Evolutionary conservation across 2,329 filamentous ascomycete species (phyloP).

Genomic region (Trichoderma oligosporum): DNA sequence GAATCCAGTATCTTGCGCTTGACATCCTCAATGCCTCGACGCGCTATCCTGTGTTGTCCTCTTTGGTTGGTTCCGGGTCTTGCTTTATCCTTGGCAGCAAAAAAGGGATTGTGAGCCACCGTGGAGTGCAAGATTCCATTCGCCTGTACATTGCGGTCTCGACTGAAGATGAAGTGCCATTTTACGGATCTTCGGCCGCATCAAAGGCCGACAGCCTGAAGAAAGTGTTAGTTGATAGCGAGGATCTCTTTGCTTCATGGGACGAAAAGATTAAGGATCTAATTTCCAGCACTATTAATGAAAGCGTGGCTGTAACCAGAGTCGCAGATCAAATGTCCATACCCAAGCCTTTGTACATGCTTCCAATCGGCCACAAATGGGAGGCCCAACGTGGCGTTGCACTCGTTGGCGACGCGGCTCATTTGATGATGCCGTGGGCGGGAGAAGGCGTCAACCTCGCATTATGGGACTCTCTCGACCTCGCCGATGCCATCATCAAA

Average conservation of each 20-base stretch:
- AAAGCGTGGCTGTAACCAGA: conserved; percentile 22
- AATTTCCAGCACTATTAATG: conserved; percentile 28
- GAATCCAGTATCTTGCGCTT: conserved; percentile 37
- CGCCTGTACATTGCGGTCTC: conserved; percentile 31
- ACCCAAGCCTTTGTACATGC: conserved; percentile 32
- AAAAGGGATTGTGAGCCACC: conserved; percentile 36
- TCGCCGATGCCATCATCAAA: conserved; percentile 34
- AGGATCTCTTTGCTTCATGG: conserved; percentile 28
- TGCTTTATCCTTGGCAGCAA: conserved; percentile 35
- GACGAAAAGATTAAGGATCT: conserved; percentile 28
- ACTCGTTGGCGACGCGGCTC: conserved; percentile 53
- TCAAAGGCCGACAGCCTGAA: conserved; percentile 23
- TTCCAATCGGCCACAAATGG: conserved; percentile 45
- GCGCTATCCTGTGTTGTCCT: conserved; percentile 36
- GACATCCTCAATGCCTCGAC: conserved; percentile 33
- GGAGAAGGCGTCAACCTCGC: conserved; percentile 54
- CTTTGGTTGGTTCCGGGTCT: conserved; percentile 39
- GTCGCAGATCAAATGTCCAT: conserved; percentile 17
- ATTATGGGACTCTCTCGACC: conserved; percentile 47
- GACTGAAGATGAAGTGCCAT: conserved; percentile 26
- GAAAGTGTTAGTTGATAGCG: conserved; percentile 24
- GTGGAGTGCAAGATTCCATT: conserved; percentile 29
- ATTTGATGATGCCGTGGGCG: conserved; percentile 49
- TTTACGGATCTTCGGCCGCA: conserved; percentile 5
- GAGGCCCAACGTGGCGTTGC: conserved; percentile 40